Conservation (phyloP, 495 filamentous ascomycete genomes). For the Aspergillus heteromorphus region DNA sequence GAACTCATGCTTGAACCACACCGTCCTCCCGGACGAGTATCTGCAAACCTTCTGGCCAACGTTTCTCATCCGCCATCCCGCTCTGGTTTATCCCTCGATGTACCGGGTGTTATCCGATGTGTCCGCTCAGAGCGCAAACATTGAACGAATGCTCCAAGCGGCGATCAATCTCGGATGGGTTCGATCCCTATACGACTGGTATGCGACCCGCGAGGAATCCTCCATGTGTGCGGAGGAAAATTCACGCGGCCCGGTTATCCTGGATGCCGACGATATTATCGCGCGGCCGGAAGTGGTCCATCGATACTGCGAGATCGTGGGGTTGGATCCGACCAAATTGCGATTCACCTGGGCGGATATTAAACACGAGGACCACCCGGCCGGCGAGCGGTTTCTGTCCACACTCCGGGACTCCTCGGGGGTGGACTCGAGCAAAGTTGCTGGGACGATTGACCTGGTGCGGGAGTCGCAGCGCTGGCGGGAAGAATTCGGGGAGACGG, state of each 20-base stretch:
- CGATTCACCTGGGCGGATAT: background rate
- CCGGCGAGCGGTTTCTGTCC: background rate
- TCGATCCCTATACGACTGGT: slow-evolving; percentile 23
- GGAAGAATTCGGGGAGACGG: slow-evolving; percentile 8
- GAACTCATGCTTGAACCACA: slow-evolving; percentile 22
- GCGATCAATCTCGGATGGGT: slow-evolving; percentile 14
- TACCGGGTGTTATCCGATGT: slow-evolving; percentile 19
- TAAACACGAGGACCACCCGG: background rate
- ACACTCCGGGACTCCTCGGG: slow-evolving; percentile 5
- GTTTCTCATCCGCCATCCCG: slow-evolving; percentile 33
- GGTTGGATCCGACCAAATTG: slow-evolving; percentile 16
- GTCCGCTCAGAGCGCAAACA: background rate
- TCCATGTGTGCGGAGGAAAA: background rate
- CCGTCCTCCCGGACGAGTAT: slow-evolving; percentile 24
- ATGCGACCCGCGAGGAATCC: slow-evolving; percentile 4
- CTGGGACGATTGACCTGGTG: slow-evolving; percentile 3
- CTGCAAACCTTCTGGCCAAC: slow-evolving; percentile 23
- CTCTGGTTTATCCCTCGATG: slow-evolving; percentile 22
- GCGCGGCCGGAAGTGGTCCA: slow-evolving; percentile 16
- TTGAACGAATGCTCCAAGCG: background rate
- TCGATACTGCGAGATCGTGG: slow-evolving; percentile 20
- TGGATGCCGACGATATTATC: slow-evolving; percentile 35
- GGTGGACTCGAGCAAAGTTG: slow-evolving; percentile 1
- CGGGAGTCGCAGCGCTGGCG: slow-evolving; percentile 10
- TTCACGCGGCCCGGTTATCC: slow-evolving; percentile 17